Evolutionary conservation across 306 rosid genomes (phyloP).

Genomic region (Vachellia collinsii): DNA sequence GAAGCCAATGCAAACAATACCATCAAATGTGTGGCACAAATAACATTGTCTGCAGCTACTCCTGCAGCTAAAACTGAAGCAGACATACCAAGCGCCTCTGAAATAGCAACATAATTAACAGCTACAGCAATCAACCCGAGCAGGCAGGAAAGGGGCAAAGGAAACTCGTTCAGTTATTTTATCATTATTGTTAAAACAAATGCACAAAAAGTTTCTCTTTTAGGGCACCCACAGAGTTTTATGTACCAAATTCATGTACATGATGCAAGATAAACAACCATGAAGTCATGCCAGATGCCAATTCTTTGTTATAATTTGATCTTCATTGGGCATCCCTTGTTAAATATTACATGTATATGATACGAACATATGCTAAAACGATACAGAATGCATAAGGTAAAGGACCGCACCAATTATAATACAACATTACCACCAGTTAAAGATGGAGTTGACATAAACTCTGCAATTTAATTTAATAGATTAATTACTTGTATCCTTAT

Average conservation of each 20-base stretch:
- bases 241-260: background rate
- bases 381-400: no score
- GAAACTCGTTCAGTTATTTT: conserved; percentile 28
- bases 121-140: no score
- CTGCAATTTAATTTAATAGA: background rate
- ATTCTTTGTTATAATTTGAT: no score
- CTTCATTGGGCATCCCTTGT: no score
- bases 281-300: no score
- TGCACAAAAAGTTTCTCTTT: background rate
- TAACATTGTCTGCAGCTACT: conserved; percentile 83
- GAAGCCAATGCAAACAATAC: conserved; percentile 78
- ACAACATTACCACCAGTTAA: background rate
- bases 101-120: conserved; percentile 80
- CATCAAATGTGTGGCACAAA: conserved; percentile 57
- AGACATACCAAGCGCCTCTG: conserved; percentile 66
- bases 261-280: no score
- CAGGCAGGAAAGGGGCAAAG: conserved; percentile 19
- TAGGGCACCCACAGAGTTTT: background rate
- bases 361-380: no score
- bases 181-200: conserved; percentile 1
- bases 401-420: no score
- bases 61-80: conserved; percentile 79
- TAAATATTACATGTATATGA: no score
- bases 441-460: conserved; percentile 2
- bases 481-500: background rate